Evolutionary conservation across 768 basidiomycete genomes (phyloP).

Genomic region (Boletus rubescentipes): DNA sequence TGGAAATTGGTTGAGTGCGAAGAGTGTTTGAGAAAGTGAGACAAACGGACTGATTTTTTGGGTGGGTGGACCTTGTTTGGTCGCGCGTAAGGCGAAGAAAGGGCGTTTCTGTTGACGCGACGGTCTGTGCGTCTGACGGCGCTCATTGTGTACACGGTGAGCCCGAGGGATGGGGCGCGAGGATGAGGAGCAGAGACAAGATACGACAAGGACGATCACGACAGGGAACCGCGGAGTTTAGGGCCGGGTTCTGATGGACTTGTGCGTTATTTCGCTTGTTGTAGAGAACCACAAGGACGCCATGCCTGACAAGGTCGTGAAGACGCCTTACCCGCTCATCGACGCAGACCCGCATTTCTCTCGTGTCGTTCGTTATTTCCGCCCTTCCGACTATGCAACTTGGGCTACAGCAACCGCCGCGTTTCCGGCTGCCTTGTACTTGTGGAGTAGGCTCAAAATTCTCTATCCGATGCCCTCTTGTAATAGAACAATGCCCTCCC

Average conservation of each 20-base stretch:
- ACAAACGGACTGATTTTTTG: conserved; percentile 48
- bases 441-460: conserved; percentile 64
- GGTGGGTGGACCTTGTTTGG: conserved; percentile 26
- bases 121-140: conserved; percentile 49
- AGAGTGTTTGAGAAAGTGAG: not conserved
- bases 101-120: conserved; percentile 35
- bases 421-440: conserved; percentile 77
- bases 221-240: conserved; percentile 25
- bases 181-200: conserved; percentile 17
- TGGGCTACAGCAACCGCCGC: conserved; percentile 82
- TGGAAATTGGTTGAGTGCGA: conserved; percentile 11
- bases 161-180: conserved; percentile 8
- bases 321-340: conserved; percentile 84
- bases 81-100: conserved; percentile 59
- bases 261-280: conserved; percentile 3
- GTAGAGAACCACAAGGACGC: not conserved
- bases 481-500: conserved; percentile 12
- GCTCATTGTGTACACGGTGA: conserved; percentile 44
- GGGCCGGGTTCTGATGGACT: conserved; percentile 29
- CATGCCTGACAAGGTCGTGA: conserved; percentile 48
- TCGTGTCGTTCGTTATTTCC: conserved; percentile 87
- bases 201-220: conserved; percentile 24
- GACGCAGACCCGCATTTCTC: conserved; percentile 89
- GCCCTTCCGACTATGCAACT: conserved; percentile 80
- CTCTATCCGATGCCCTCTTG: conserved; percentile 3